These are phyloP conservation scores for Scheffersomyces quercinus DNA, from an alignment of 1,139 yeast genomes.

Conservation along the genomic window DNA sequence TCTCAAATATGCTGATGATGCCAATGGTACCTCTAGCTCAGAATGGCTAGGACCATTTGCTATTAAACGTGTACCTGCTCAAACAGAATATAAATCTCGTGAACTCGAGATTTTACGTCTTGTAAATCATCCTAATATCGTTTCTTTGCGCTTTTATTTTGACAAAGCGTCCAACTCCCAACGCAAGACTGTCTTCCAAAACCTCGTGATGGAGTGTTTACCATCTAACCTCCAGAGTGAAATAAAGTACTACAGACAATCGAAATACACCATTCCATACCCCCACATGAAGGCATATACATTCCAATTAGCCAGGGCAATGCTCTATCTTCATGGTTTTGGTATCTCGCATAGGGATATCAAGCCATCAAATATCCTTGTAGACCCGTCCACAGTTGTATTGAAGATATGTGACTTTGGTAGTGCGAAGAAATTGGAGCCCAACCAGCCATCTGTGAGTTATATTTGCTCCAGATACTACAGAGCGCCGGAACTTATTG, in stretches of 20 bases:
- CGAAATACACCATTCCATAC: constrained; percentile 64
- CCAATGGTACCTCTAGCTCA: constrained; percentile 7
- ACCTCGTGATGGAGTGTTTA: constrained; percentile 80
- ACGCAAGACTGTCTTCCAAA: constrained; percentile 69
- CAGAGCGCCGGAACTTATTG: constrained; percentile 80
- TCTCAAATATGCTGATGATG: constrained; percentile 33
- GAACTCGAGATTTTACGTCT: constrained; percentile 74
- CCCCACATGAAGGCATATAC: constrained; percentile 76
- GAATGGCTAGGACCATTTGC: constrained; percentile 80
- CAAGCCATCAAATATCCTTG: constrained; percentile 76
- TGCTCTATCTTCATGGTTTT: constrained; percentile 77
- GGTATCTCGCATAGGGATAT: constrained; percentile 82
- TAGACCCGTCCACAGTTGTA: constrained; percentile 65
- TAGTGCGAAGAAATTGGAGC: constrained; percentile 74
- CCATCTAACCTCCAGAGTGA: constrained; percentile 79
- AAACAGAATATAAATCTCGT: constrained; percentile 78
- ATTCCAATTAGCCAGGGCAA: constrained; percentile 79
- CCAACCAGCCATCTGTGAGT: constrained; percentile 71
- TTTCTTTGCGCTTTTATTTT: constrained; percentile 62
- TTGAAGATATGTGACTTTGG: constrained; percentile 83
- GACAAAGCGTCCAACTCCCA: constrained; percentile 57
- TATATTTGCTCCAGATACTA: constrained; percentile 80
- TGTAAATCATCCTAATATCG: constrained; percentile 78
- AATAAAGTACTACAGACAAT: constrained; percentile 65
- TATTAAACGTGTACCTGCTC: constrained; percentile 80